Conservation (phyloP, 768 basidiomycete species). For the Mycena rebaudengoi region DNA sequence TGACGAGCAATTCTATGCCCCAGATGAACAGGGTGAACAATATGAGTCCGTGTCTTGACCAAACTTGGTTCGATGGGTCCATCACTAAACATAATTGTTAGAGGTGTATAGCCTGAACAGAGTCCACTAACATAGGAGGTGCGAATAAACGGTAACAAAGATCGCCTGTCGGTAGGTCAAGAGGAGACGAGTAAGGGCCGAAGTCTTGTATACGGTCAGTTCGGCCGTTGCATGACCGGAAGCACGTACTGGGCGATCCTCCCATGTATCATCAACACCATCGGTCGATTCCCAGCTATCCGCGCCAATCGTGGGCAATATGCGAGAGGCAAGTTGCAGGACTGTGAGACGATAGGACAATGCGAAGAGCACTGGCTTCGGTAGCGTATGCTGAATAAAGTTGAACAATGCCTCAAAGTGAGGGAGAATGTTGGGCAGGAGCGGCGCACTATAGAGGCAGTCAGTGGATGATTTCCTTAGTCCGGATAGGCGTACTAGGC, state of each 20-base stretch:
- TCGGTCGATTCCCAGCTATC: constrained; percentile 81
- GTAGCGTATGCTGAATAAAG: constrained; percentile 86
- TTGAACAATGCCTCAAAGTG: constrained; percentile 82
- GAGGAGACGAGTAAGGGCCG: constrained; percentile 75
- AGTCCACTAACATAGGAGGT: constrained; percentile 71
- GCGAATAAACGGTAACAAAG: constrained; percentile 88
- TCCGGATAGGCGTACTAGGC: constrained; percentile 67
- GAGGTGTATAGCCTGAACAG: background rate
- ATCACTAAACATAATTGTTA: constrained; percentile 59
- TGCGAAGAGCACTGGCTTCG: constrained; percentile 83
- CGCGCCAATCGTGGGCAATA: constrained; percentile 85
- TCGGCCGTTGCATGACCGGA: no score
- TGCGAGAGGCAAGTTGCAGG: constrained; percentile 81
- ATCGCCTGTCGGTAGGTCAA: constrained; percentile 86
- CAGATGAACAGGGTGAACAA: constrained; percentile 87
- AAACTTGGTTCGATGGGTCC: constrained; percentile 90
- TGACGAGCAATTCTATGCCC: constrained; percentile 83
- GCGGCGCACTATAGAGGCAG: constrained; percentile 63
- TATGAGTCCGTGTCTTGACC: constrained; percentile 94
- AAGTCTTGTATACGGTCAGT: no score
- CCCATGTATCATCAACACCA: constrained; percentile 70
- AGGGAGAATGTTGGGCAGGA: constrained; percentile 81
- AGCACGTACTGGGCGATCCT: constrained; percentile 73
- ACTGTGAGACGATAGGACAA: constrained; percentile 84
- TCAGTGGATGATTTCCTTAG: background rate